These are phyloP conservation scores for Aspergillus heteromorphus DNA, from an alignment of 495 filamentous ascomycete genomes.

Conservation along the genomic window DNA sequence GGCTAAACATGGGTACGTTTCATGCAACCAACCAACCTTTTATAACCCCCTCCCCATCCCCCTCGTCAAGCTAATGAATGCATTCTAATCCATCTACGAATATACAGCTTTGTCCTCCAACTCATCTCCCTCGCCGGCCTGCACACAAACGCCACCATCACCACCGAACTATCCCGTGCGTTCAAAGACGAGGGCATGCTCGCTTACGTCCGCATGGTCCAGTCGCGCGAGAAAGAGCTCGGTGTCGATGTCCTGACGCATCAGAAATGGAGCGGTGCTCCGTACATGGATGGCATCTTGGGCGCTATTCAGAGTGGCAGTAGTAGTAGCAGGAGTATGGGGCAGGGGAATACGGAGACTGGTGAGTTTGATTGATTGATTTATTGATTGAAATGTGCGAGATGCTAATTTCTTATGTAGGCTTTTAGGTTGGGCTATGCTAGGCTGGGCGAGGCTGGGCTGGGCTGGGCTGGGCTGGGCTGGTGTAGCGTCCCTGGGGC, in stretches of 20 bases:
- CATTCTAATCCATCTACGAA: constrained; percentile 4
- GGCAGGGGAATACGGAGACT: constrained; percentile 72
- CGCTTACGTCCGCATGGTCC: constrained; percentile 88
- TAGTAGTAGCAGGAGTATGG: constrained; percentile 75
- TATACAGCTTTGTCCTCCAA: constrained; percentile 88
- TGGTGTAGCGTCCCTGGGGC: too few species aligned
- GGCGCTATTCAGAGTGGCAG: constrained; percentile 91
- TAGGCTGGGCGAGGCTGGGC: too few species aligned
- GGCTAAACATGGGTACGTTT: constrained; percentile 72
- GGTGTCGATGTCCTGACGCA: constrained; percentile 94
- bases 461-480: too few species aligned
- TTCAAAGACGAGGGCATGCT: constrained; percentile 93
- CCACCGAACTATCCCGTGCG: constrained; percentile 69
- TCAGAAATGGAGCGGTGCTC: constrained; percentile 95
- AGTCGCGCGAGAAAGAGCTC: constrained; percentile 82
- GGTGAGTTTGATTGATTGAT: too few species aligned
- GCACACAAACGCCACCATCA: constrained; percentile 84
- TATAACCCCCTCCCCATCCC: too few species aligned
- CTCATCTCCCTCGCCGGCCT: constrained; percentile 86
- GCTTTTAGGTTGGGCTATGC: too few species aligned
- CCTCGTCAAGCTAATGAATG: neutral
- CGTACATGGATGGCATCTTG: constrained; percentile 88
- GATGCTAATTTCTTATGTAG: too few species aligned
- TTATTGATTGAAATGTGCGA: too few species aligned
- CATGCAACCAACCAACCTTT: too few species aligned